phyloP scores from a whole-genome alignment of 2,329 filamentous ascomycete species.

The Talaromyces sp. region DNA sequence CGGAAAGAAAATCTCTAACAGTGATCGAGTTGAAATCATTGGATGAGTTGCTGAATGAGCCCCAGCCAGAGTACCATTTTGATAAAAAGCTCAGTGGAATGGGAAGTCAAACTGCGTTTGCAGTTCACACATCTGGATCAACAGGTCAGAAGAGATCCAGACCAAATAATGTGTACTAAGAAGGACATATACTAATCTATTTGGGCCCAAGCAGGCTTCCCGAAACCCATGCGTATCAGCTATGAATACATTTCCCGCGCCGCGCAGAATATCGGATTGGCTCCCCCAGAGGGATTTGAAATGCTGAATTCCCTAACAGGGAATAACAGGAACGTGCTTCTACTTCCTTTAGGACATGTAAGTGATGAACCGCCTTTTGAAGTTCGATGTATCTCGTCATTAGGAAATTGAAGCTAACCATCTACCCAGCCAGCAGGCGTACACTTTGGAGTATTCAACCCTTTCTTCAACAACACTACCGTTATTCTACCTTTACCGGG shows the following conservation, averaged over 20 bases:
- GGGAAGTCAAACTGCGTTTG: constrained; percentile 5
- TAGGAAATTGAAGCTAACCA: not conserved
- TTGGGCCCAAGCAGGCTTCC: not conserved
- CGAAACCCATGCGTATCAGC: constrained; percentile 1
- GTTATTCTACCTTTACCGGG: constrained; percentile 11
- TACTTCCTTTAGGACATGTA: constrained; percentile 16
- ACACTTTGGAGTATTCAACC: constrained; percentile 9
- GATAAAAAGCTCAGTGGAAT: not conserved
- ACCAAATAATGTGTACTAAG: not conserved
- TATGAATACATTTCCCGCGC: not conserved
- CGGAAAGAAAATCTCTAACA: not conserved
- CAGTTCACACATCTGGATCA: constrained; percentile 11
- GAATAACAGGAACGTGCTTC: constrained; percentile 12
- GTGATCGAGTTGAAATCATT: not conserved
- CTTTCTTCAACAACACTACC: constrained; percentile 16
- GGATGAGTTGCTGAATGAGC: not conserved
- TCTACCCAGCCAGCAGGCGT: constrained; percentile 3
- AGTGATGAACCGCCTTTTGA: not conserved
- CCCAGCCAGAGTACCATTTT: not conserved
- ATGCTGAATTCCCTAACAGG: not conserved
- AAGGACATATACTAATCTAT: not conserved
- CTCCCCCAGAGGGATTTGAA: not conserved
- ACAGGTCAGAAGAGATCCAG: not conserved
- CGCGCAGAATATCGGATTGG: constrained; percentile 4
- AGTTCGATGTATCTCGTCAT: not conserved